A percentile compares a stretch with the other conserved stretches of the same genome.
phyloP scores from a whole-genome alignment of 768 basidiomycete species.

The Neoboletus brunneissimus region DNA sequence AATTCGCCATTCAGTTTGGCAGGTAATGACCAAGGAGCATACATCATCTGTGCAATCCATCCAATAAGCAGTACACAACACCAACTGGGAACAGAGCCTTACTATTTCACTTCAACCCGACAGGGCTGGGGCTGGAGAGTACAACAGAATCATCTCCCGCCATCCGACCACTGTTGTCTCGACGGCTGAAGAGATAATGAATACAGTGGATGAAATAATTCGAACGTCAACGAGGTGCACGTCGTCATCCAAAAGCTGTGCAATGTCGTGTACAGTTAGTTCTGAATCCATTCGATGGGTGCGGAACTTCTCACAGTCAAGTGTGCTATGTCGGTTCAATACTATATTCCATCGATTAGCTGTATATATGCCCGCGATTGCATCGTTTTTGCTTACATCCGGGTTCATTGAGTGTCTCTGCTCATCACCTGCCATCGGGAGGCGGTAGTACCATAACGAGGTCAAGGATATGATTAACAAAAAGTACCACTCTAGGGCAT shows the following conservation, averaged over 20 bases:
- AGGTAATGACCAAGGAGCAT: background rate
- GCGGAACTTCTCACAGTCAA: background rate
- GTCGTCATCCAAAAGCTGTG: slow-evolving; percentile 26
- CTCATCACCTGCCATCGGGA: slow-evolving; percentile 24
- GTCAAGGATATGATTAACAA: background rate
- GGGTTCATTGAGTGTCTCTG: background rate
- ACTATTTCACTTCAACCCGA: slow-evolving; percentile 1
- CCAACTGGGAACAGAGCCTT: background rate
- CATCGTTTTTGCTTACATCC: slow-evolving; percentile 2
- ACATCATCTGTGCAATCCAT: background rate
- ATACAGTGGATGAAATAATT: background rate
- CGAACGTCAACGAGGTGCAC: background rate
- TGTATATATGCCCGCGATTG: slow-evolving; percentile 16
- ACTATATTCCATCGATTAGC: slow-evolving; percentile 10
- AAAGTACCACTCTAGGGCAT: background rate
- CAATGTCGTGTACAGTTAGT: slow-evolving; percentile 9
- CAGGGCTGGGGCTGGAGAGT: background rate
- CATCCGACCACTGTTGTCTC: background rate
- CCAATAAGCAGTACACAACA: slow-evolving; percentile 1
- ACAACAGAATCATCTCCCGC: background rate
- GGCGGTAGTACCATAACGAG: slow-evolving; percentile 7
- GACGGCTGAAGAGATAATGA: background rate
- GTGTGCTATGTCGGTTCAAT: background rate
- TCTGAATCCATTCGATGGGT: slow-evolving; percentile 6
- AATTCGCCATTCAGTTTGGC: slow-evolving; percentile 6